Conservation (phyloP, 352 stramenopile species). For the Phytophthora citrophthora region DNA sequence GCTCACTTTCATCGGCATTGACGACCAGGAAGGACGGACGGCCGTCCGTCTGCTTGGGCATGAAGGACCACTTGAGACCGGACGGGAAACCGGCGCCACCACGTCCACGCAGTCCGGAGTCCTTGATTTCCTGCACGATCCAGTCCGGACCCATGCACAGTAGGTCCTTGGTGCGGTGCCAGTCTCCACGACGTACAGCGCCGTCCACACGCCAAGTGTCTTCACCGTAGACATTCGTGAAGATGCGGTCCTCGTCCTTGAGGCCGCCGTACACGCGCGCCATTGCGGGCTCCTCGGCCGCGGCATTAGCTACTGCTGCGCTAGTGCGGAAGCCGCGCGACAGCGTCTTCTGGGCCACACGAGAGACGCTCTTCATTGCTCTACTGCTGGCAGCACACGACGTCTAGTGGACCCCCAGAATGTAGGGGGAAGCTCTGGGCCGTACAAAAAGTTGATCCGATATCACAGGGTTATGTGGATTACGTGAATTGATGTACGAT, state of each 20-base stretch:
- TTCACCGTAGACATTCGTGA: slow-evolving; percentile 99
- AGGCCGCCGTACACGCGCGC: slow-evolving; percentile 94
- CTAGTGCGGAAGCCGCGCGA: slow-evolving; percentile 50
- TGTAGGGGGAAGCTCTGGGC: slow-evolving; percentile 9
- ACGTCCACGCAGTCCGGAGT: slow-evolving; percentile 97
- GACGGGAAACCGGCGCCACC: slow-evolving; percentile 99
- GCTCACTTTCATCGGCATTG: slow-evolving; percentile 99
- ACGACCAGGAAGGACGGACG: slow-evolving; percentile 99
- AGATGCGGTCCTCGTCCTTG: slow-evolving; percentile 99
- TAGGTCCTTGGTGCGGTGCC: slow-evolving; percentile 96
- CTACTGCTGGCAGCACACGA: slow-evolving; percentile 27
- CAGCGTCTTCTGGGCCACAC: slow-evolving; percentile 40
- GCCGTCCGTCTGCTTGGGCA: slow-evolving; percentile 99
- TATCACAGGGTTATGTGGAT: slow-evolving; percentile 18
- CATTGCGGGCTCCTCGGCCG: slow-evolving; percentile 61
- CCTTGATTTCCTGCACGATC: slow-evolving; percentile 99
- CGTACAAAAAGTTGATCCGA: slow-evolving; percentile 34
- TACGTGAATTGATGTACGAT: not conserved
- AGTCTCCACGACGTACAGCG: slow-evolving; percentile 96
- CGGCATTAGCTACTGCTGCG: slow-evolving; percentile 42
- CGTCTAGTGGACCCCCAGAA: slow-evolving; percentile 34
- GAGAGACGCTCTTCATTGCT: slow-evolving; percentile 47
- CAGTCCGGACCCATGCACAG: slow-evolving; percentile 99
- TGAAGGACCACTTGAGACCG: slow-evolving; percentile 99
- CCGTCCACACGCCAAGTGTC: slow-evolving; percentile 89